Conservation (phyloP, 163 green algal genomes). For the Chlorella variabilis region DNA sequence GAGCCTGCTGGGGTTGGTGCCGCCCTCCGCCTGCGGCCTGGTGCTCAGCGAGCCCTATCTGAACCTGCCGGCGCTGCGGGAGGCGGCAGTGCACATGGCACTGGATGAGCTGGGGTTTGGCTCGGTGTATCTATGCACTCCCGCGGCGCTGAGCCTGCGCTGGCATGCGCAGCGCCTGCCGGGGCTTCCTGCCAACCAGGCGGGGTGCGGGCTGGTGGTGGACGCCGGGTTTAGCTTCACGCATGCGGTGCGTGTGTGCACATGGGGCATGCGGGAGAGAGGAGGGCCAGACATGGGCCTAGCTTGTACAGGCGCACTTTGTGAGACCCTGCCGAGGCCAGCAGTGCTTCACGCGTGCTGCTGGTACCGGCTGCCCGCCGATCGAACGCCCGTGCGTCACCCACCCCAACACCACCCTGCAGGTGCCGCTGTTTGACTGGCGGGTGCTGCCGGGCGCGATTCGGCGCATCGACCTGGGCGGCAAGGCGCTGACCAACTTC, state of each 20-base stretch:
- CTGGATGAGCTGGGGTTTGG: conserved; percentile 94
- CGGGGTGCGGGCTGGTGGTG: conserved; percentile 84
- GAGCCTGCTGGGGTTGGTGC: conserved; percentile 19
- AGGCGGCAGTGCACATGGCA: conserved; percentile 74
- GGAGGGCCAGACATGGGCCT: too few relatives aligned
- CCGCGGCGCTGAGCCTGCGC: conserved; percentile 62
- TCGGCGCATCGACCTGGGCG: conserved; percentile 91
- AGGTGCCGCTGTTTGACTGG: conserved; percentile 87
- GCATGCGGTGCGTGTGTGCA: conserved; percentile 59
- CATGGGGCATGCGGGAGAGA: too few relatives aligned
- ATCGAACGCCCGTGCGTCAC: too few relatives aligned
- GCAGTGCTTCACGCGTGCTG: too few relatives aligned
- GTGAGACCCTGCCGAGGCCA: too few relatives aligned
- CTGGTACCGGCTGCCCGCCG: too few relatives aligned
- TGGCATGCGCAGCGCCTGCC: conserved; percentile 48
- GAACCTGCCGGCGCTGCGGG: conserved; percentile 82
- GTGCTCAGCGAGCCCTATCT: conserved; percentile 94
- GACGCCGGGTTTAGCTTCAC: conserved; percentile 96
- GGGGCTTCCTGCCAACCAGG: conserved; percentile 44
- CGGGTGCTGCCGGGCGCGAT: conserved; percentile 66
- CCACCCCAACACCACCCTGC: too few relatives aligned
- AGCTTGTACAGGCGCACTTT: too few relatives aligned
- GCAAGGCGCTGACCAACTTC: conserved; percentile 98
- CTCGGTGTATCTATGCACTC: conserved; percentile 62
- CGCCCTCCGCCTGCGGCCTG: conserved; percentile 64